phyloP scores from a whole-genome alignment of 2,329 filamentous ascomycete species.

The Mycosphaerelloides madeirae region DNA sequence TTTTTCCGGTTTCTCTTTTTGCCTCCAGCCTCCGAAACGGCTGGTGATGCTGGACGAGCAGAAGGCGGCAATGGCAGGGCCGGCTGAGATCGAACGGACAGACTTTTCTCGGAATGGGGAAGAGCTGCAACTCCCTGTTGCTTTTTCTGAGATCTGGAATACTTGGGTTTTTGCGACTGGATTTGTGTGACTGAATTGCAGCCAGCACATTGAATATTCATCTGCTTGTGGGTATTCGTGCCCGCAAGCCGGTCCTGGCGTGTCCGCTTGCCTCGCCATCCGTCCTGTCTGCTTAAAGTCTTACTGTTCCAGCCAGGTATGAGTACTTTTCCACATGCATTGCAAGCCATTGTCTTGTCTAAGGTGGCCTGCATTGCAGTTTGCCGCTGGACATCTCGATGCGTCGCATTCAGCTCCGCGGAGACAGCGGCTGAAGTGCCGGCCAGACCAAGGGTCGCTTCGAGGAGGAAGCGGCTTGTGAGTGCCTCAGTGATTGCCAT shows the following conservation, averaged over 20 bases:
- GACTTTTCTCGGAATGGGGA: background rate
- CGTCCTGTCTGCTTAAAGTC: background rate
- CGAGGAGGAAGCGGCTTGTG: constrained; percentile 3
- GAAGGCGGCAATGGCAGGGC: background rate
- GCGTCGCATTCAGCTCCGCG: constrained; percentile 9
- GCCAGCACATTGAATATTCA: constrained; percentile 7
- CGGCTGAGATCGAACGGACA: background rate
- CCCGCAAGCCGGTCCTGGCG: constrained; percentile 5
- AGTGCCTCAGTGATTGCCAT: background rate
- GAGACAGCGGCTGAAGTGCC: constrained; percentile 11
- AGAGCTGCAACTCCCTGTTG: background rate
- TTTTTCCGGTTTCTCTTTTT: constrained; percentile 61
- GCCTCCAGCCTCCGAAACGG: constrained; percentile 43
- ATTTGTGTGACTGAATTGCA: constrained; percentile 6
- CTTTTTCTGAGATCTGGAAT: background rate
- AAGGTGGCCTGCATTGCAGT: background rate
- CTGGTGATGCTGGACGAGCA: constrained; percentile 35
- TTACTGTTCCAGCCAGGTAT: constrained; percentile 41
- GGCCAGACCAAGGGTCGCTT: constrained; percentile 6
- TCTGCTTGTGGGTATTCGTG: constrained; percentile 1
- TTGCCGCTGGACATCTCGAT: background rate
- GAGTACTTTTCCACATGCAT: constrained; percentile 58
- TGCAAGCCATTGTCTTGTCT: constrained; percentile 44
- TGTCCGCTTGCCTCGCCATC: background rate
- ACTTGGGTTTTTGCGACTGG: background rate